A percentile compares a stretch with the other conserved stretches of the same genome.
Conservation (phyloP, 192 early-diverging fungal genomes). For the Lobosporangium transversale region DNA sequence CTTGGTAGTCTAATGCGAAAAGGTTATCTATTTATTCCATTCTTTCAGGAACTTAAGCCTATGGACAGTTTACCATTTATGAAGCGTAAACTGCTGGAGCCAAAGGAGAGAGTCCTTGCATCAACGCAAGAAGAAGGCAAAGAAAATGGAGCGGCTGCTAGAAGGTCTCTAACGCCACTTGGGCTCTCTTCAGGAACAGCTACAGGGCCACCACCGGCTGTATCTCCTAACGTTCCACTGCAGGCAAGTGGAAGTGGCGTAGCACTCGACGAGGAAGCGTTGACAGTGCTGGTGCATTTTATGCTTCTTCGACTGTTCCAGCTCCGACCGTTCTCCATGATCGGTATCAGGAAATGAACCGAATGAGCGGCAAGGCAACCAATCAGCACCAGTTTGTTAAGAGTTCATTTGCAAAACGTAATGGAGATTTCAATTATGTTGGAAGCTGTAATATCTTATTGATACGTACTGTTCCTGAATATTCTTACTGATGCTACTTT, state of each 20-base stretch:
- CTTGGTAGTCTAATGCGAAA: neutral
- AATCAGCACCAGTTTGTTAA: conserved; percentile 65
- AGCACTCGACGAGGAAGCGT: conserved; percentile 21
- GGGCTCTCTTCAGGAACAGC: conserved; percentile 30
- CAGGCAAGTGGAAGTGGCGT: conserved; percentile 8
- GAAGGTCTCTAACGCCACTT: conserved; percentile 28
- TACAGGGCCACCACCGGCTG: conserved; percentile 27
- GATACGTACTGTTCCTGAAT: no score
- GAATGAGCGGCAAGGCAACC: conserved; percentile 13
- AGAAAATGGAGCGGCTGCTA: neutral
- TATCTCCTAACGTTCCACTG: conserved; percentile 5
- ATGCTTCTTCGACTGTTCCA: conserved; percentile 28
- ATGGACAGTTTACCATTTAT: conserved; percentile 50
- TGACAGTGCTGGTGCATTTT: conserved; percentile 22
- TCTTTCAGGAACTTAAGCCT: conserved; percentile 32
- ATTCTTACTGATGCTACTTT: conserved; percentile 1
- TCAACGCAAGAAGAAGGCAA: conserved; percentile 5
- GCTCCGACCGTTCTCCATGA: conserved; percentile 12
- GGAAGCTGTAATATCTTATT: no score
- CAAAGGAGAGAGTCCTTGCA: conserved; percentile 16
- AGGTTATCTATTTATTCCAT: neutral
- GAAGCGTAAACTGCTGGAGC: conserved; percentile 36
- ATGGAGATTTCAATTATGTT: no score
- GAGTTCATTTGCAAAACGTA: conserved; percentile 67
- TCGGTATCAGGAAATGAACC: conserved; percentile 26